Evolutionary conservation across 495 filamentous ascomycete species (phyloP).

Genomic region (Parmelia sp.): DNA sequence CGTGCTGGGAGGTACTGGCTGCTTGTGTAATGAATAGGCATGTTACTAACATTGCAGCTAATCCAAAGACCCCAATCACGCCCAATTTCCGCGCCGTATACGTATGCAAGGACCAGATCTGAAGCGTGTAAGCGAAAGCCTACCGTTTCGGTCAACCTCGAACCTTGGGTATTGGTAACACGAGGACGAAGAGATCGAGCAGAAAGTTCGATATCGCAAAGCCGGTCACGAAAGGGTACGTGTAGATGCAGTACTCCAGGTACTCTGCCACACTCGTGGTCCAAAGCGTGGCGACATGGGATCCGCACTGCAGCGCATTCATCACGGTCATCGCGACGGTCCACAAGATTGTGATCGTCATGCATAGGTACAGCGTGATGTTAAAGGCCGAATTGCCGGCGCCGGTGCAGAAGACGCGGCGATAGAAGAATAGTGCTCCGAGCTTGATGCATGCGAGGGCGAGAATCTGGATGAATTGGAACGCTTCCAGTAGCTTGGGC

Average conservation of each 20-base stretch:
- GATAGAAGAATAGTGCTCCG: background rate
- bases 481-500: background rate
- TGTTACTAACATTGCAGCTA: background rate
- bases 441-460: background rate
- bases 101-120: background rate
- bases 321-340: background rate
- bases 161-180: background rate
- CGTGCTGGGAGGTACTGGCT: background rate
- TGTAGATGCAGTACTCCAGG: background rate
- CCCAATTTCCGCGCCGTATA: background rate
- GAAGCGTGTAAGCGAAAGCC: background rate
- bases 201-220: background rate
- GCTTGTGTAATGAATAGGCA: no score
- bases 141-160: background rate
- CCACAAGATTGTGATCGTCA: background rate
- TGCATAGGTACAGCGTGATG: background rate
- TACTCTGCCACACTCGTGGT: background rate
- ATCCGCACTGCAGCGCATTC: background rate
- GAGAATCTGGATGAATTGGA: background rate
- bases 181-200: background rate
- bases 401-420: background rate
- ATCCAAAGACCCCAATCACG: background rate
- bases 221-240: background rate
- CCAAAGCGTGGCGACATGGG: background rate
- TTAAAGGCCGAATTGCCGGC: background rate